Conservation (phyloP, 2,329 filamentous ascomycete species). For the Camillea tinctor region DNA sequence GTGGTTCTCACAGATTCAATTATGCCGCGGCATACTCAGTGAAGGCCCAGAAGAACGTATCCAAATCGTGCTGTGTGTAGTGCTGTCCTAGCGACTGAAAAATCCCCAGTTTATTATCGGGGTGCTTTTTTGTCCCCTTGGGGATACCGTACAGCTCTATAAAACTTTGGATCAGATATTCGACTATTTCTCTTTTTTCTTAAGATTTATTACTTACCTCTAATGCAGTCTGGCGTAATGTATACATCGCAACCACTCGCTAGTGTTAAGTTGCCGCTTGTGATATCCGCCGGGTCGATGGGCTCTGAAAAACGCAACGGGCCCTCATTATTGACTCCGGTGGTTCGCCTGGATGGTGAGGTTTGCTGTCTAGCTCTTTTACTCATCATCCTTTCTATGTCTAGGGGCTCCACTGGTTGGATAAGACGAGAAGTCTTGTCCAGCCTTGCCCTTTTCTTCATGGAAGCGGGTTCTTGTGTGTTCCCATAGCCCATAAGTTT, state of each 20-base stretch:
- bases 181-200: neutral
- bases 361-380: conserved; percentile 11
- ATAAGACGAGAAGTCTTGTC: neutral
- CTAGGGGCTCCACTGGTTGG: conserved; percentile 8
- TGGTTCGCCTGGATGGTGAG: conserved; percentile 8
- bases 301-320: conserved; percentile 22
- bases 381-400: conserved; percentile 13
- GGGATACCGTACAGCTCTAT: conserved; percentile 37
- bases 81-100: conserved; percentile 40
- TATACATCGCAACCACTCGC: conserved; percentile 26
- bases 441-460: conserved; percentile 11
- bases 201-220: conserved; percentile 16
- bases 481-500: conserved; percentile 39
- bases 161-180: neutral
- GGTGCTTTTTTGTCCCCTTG: conserved; percentile 27
- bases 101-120: conserved; percentile 41
- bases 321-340: conserved; percentile 15
- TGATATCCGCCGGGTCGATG: conserved; percentile 17
- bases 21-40: conserved; percentile 20
- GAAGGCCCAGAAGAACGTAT: conserved; percentile 35
- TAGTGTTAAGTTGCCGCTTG: conserved; percentile 22
- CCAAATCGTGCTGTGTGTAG: conserved; percentile 40
- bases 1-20: too few relatives aligned
- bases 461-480: conserved; percentile 16
- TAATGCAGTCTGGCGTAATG: conserved; percentile 28